Conservation (phyloP, 140 eudicot species). For the Anethum foeniculum region DNA sequence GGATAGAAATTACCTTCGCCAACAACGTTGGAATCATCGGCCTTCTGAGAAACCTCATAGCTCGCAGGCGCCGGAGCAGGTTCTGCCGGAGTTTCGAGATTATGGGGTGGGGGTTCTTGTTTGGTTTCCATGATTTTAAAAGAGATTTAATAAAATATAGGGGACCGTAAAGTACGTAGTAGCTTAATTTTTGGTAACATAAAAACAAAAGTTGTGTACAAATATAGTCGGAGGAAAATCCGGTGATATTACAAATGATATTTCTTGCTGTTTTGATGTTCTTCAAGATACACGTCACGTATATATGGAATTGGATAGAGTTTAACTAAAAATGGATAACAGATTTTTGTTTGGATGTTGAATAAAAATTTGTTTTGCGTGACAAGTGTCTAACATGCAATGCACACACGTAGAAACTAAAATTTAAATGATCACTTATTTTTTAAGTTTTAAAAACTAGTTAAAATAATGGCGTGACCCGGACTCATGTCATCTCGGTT, state of each 20-base stretch:
- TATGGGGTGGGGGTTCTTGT: constrained; percentile 16
- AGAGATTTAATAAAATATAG: background rate
- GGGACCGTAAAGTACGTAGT: background rate
- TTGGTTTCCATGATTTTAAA: constrained; percentile 34
- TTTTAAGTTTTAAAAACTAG: no score
- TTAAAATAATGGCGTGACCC: no score
- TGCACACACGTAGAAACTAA: background rate
- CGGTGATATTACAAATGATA: background rate
- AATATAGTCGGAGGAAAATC: background rate
- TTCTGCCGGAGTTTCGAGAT: constrained; percentile 20
- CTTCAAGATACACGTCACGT: background rate
- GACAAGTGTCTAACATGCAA: background rate
- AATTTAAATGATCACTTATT: no score
- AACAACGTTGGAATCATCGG: constrained; percentile 30
- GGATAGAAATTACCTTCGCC: constrained; percentile 21
- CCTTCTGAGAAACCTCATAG: constrained; percentile 22
- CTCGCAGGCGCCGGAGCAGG: constrained; percentile 21
- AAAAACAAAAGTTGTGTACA: background rate
- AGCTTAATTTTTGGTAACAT: background rate
- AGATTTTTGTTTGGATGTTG: background rate
- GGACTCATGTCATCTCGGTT: no score
- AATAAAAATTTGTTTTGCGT: background rate
- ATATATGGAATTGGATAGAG: background rate
- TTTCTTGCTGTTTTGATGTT: background rate
- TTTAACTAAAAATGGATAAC: background rate